Percentiles rank a stretch among this genome's conserved stretches.
These are phyloP conservation scores for Striga asiatica DNA, from an alignment of 257 asterid genomes.

Conservation along the genomic window DNA sequence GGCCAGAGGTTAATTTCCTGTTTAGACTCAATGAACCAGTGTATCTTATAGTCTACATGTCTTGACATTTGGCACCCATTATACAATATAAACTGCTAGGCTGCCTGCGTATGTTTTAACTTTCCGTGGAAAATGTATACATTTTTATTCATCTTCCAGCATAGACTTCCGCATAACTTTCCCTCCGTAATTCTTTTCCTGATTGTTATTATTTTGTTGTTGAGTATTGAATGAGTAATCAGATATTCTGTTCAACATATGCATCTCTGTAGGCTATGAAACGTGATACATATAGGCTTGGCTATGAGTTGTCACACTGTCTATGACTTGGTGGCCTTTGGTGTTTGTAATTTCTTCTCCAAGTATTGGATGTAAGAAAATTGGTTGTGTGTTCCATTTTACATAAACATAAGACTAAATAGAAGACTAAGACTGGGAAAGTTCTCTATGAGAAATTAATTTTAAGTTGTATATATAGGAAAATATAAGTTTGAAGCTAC, in stretches of 20 bases:
- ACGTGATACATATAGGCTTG: no score
- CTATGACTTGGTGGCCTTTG: no score
- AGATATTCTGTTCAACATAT: neutral
- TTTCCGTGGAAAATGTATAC: conserved; percentile 9
- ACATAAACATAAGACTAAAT: no score
- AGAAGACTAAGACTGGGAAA: no score
- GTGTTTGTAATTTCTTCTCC: no score
- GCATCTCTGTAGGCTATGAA: no score
- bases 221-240: neutral
- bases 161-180: neutral
- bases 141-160: conserved; percentile 5
- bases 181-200: neutral
- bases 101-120: conserved; percentile 9
- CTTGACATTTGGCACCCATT: conserved; percentile 6
- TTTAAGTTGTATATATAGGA: no score
- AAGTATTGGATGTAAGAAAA: no score
- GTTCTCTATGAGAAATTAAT: no score
- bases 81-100: conserved; percentile 15
- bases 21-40: neutral
- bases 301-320: no score
- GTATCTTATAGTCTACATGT: conserved; percentile 2
- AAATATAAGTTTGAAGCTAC: no score
- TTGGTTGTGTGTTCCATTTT: no score
- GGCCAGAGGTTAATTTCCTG: conserved; percentile 10
- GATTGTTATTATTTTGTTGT: neutral